Percentiles rank a stretch among this genome's conserved stretches.
Conservation (phyloP, 1,284 basidiomycete species). For the Schizophyllum amplum region DNA sequence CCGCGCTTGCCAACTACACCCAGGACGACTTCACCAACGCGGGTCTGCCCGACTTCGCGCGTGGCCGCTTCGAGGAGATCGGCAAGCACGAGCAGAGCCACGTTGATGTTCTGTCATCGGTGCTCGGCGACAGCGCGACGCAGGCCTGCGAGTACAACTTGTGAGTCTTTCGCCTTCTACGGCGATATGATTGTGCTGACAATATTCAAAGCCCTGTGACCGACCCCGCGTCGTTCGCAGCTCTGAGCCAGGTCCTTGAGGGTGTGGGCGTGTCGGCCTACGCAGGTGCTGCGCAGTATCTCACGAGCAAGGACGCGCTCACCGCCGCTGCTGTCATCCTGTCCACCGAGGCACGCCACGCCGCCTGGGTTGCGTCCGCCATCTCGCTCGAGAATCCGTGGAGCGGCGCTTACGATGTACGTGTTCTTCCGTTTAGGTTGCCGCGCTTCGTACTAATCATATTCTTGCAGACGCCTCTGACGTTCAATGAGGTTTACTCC, state of each 20-base stretch:
- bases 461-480: conserved; percentile 32
- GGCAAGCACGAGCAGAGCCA: conserved; percentile 48
- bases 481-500: conserved; percentile 36
- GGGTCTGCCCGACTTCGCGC: conserved; percentile 40
- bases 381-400: conserved; percentile 37
- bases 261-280: conserved; percentile 49
- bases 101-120: conserved; percentile 29
- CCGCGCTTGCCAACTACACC: conserved; percentile 35
- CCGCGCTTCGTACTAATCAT: conserved; percentile 1
- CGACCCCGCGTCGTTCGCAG: conserved; percentile 41
- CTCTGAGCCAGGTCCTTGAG: conserved; percentile 48
- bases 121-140: conserved; percentile 45
- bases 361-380: conserved; percentile 38
- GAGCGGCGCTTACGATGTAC: conserved; percentile 39
- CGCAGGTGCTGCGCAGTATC: conserved; percentile 41
- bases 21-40: conserved; percentile 40
- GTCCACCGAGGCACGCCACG: conserved; percentile 38
- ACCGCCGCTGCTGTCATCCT: conserved; percentile 35
- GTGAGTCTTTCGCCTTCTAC: conserved; percentile 23
- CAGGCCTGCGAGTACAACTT: conserved; percentile 53
- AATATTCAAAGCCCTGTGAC: conserved; percentile 40
- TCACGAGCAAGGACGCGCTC: conserved; percentile 29
- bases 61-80: conserved; percentile 43
- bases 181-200: neutral
- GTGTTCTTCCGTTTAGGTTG: conserved; percentile 3